These are phyloP conservation scores for Rhizopogon vesiculosus DNA, from an alignment of 768 basidiomycete genomes.

Conservation along the genomic window DNA sequence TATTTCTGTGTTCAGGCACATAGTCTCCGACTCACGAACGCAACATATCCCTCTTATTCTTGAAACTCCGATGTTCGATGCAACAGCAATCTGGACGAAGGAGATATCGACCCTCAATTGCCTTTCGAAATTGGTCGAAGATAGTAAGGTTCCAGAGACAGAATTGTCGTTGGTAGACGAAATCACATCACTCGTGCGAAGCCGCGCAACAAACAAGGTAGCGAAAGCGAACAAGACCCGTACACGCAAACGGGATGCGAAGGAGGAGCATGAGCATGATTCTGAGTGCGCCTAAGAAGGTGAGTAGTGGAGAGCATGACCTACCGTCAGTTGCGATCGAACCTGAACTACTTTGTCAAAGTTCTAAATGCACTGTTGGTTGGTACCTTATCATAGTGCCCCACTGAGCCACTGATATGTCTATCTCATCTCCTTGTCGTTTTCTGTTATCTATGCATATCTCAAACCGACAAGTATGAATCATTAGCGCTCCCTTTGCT, in stretches of 20 bases:
- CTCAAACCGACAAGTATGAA: not conserved
- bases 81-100: conserved; percentile 62
- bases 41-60: conserved; percentile 73
- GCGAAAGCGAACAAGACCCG: not conserved
- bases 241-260: not conserved
- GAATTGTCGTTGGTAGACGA: not conserved
- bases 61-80: conserved; percentile 74
- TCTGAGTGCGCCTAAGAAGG: not conserved
- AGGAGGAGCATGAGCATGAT: not conserved
- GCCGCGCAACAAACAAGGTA: not conserved
- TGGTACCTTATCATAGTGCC: not conserved
- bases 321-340: too few relatives aligned
- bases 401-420: not conserved
- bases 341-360: not conserved
- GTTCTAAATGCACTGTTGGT: not conserved
- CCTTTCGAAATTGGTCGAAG: not conserved
- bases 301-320: not conserved
- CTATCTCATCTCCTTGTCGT: not conserved
- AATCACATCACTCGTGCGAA: not conserved
- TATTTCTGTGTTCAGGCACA: conserved; percentile 55
- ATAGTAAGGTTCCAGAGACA: not conserved
- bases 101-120: conserved; percentile 41
- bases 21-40: conserved; percentile 65
- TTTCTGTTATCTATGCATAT: not conserved
- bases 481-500: not conserved